Evolutionary conservation across 768 basidiomycete genomes (phyloP), one percentile per base, ranked within the genome.

Genomic region (Tylopilus rubrobrunneus): DNA sequence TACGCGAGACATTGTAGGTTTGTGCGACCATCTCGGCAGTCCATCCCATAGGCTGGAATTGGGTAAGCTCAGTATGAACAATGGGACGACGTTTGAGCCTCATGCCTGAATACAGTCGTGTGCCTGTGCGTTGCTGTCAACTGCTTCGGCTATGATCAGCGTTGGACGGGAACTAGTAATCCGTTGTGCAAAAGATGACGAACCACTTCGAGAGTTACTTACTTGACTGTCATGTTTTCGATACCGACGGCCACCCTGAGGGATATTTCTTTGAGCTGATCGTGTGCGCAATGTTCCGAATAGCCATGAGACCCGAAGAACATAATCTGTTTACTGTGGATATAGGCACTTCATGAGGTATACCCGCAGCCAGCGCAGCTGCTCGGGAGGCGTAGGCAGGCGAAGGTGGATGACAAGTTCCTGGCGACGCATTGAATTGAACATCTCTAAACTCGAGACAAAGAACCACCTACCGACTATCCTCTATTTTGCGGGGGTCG

Each of bases 301-400:
- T 86, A n/a, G 96, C 87, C 82, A 95, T 92, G 46, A 98, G 77
- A 23, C 95, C 94, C 0, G 93, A 95, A 2, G 93, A 90, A 71
- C 96, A 99, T 47, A 98, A 80, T 52, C 96, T 78, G 71, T 99
- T 99, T 50, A 98, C 84, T 11, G 89, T 87, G 21, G 89, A 89
- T 57, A 98, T 80, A n/a, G 95, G 88, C 14, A 92, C 86, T 57
- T 85, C 75, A 51, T 86, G 78, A 3, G 94, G 96, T 59, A 97
- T 88, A 12, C 93, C 94, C 27, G 93, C 92, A 33, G 89, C 84
- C 40, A 96, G 77, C 5, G 90, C 89, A 28, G 93, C 92, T 44
- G 92, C 89, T 31, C 93, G 78, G 9, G 93, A 92, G 41, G 90
- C 75, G 67, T 87, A 94, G 56, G 85, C 78, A 23, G 88, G 89